These are phyloP conservation scores for Dittrichia graveolens DNA, from an alignment of 129 eudicot genomes.

Conservation along the genomic window DNA sequence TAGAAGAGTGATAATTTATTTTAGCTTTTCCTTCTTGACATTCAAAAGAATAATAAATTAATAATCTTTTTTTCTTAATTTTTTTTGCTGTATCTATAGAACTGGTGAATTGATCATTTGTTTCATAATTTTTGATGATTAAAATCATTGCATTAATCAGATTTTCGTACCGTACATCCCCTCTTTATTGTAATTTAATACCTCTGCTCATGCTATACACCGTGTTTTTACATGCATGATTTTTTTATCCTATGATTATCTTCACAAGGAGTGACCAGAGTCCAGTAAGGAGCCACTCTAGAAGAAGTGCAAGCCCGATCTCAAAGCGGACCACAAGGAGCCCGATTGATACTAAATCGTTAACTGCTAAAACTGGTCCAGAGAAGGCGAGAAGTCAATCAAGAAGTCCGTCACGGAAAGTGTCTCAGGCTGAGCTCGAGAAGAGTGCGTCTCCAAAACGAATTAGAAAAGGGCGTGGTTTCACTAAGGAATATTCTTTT, in stretches of 20 bases:
- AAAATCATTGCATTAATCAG: background rate
- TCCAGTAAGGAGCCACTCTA: conserved; percentile 41
- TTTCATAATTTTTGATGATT: background rate
- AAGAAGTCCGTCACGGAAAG: conserved; percentile 65
- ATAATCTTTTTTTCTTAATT: background rate
- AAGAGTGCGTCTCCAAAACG: conserved; percentile 66
- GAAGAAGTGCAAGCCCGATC: conserved; percentile 39
- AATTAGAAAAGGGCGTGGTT: conserved; percentile 91
- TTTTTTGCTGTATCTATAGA: background rate
- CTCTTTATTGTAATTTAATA: background rate
- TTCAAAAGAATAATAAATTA: background rate
- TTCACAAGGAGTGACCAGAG: conserved; percentile 50
- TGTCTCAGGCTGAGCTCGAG: too few relatives aligned
- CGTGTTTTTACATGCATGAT: background rate
- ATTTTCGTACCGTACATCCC: background rate
- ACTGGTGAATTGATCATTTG: background rate
- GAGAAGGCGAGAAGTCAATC: conserved; percentile 35
- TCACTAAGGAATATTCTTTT: conserved; percentile 78
- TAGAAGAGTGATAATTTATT: background rate
- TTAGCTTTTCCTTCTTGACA: background rate
- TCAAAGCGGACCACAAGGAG: conserved; percentile 36
- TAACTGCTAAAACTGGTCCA: conserved; percentile 27
- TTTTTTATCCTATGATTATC: background rate
- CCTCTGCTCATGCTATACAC: background rate
- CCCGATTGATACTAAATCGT: conserved; percentile 27